phyloP scores from a whole-genome alignment of 108 stramenopile genomes.

The Skeletonema tropicum region DNA sequence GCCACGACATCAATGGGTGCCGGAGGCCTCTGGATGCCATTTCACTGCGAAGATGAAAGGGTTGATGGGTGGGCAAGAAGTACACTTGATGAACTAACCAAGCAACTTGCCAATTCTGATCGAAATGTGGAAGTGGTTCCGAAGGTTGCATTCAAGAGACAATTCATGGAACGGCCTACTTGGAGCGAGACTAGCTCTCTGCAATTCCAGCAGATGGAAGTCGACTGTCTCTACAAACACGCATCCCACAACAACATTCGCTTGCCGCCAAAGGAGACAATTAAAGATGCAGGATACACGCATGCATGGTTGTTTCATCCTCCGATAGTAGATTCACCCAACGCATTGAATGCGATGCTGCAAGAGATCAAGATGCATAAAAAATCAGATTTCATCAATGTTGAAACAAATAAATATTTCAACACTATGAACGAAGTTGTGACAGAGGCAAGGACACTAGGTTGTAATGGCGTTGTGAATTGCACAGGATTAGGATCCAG shows the following conservation, averaged over 20 bases:
- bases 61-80: slow-evolving; percentile 65
- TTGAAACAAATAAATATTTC: slow-evolving; percentile 65
- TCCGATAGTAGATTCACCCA: slow-evolving; percentile 75
- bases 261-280: slow-evolving; percentile 52
- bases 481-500: slow-evolving; percentile 75
- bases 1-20: slow-evolving; percentile 74
- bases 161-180: slow-evolving; percentile 50
- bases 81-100: slow-evolving; percentile 71
- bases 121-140: slow-evolving; percentile 65
- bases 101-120: slow-evolving; percentile 8
- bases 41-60: slow-evolving; percentile 79
- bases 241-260: slow-evolving; percentile 37
- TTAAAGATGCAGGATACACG: slow-evolving; percentile 66
- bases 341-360: slow-evolving; percentile 67
- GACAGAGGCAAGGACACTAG: slow-evolving; percentile 59
- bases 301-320: slow-evolving; percentile 76
- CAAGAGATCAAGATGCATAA: slow-evolving; percentile 51
- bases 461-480: slow-evolving; percentile 78
- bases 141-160: slow-evolving; percentile 43
- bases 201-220: slow-evolving; percentile 67
- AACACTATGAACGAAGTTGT: slow-evolving; percentile 68
- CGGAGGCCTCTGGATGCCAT: slow-evolving; percentile 91
- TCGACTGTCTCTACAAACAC: slow-evolving; percentile 50
- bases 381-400: slow-evolving; percentile 57
- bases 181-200: slow-evolving; percentile 62